Evolutionary conservation across 805 yeast genomes (phyloP).

Genomic region (Zygoascus flipseniorum): DNA sequence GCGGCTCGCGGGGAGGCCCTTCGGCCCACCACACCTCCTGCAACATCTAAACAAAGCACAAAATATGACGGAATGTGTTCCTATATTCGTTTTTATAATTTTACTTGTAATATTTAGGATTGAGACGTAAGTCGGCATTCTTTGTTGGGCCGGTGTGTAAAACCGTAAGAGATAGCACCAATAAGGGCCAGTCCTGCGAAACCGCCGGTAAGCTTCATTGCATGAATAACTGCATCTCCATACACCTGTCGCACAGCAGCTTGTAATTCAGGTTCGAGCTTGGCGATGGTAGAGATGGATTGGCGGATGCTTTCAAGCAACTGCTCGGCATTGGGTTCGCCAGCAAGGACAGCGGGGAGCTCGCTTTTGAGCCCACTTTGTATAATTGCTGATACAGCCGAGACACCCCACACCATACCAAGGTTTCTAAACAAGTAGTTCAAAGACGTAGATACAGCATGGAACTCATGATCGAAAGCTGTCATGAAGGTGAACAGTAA

Average conservation of each 20-base stretch:
- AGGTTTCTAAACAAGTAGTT: constrained; percentile 7
- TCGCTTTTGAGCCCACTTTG: constrained; percentile 2
- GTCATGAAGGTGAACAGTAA: constrained; percentile 7
- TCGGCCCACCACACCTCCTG: background rate
- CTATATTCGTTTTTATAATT: background rate
- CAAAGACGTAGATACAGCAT: constrained; percentile 8
- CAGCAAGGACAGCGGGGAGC: background rate
- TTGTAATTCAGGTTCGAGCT: constrained; percentile 1
- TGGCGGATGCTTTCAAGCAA: constrained; percentile 5
- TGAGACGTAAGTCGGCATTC: background rate
- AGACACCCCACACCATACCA: constrained; percentile 10
- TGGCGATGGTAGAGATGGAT: constrained; percentile 3
- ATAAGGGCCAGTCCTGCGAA: background rate
- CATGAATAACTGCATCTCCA: constrained; percentile 1
- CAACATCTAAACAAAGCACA: background rate
- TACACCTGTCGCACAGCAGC: constrained; percentile 2
- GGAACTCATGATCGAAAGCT: constrained; percentile 5
- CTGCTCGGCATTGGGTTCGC: background rate
- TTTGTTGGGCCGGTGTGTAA: background rate
- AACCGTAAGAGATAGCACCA: background rate
- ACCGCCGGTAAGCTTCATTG: background rate
- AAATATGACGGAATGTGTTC: background rate
- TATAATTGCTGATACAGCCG: constrained; percentile 8
- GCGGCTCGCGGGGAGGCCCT: background rate
- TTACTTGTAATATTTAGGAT: background rate